Conservation (phyloP, 257 asterid species). For the Mitragyna speciosa region DNA sequence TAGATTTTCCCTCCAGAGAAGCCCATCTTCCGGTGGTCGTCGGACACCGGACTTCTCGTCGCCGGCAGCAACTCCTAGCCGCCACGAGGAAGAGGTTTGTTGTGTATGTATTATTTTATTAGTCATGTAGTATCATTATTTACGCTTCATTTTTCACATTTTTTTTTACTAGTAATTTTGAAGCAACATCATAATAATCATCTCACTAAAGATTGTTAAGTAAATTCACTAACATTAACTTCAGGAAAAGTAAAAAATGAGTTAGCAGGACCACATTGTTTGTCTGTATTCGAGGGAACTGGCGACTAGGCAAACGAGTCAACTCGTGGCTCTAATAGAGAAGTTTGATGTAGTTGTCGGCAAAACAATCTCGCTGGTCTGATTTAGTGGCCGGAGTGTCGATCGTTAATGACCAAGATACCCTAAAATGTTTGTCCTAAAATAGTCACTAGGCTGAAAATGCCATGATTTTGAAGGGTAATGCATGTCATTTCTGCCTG, state of each 20-base stretch:
- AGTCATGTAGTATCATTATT: neutral
- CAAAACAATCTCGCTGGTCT: slow-evolving; percentile 41
- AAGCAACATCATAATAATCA: neutral
- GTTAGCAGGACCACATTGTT: neutral
- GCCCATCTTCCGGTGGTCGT: slow-evolving; percentile 46
- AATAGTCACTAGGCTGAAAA: slow-evolving; percentile 1
- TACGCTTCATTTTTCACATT: neutral
- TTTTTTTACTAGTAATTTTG: neutral
- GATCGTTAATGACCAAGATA: slow-evolving; percentile 34
- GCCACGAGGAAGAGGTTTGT: slow-evolving; percentile 56
- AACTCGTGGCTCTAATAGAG: slow-evolving; percentile 30
- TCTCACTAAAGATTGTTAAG: neutral
- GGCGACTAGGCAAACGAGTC: slow-evolving; percentile 13
- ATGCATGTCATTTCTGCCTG: slow-evolving; percentile 10
- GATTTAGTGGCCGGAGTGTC: slow-evolving; percentile 62
- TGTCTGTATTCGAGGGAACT: neutral
- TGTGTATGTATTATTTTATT: neutral
- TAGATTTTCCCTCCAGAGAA: slow-evolving; percentile 34
- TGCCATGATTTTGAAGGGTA: slow-evolving; percentile 19
- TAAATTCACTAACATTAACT: neutral
- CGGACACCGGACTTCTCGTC: slow-evolving; percentile 65
- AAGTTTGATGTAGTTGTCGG: slow-evolving; percentile 65
- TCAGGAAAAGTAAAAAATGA: neutral
- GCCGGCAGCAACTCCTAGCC: slow-evolving; percentile 70
- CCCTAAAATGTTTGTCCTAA: slow-evolving; percentile 23